A percentile compares a stretch with the other conserved stretches of the same genome.
Evolutionary conservation across 2,329 filamentous ascomycete species (phyloP).

Genomic region (Esteya vermicola): DNA sequence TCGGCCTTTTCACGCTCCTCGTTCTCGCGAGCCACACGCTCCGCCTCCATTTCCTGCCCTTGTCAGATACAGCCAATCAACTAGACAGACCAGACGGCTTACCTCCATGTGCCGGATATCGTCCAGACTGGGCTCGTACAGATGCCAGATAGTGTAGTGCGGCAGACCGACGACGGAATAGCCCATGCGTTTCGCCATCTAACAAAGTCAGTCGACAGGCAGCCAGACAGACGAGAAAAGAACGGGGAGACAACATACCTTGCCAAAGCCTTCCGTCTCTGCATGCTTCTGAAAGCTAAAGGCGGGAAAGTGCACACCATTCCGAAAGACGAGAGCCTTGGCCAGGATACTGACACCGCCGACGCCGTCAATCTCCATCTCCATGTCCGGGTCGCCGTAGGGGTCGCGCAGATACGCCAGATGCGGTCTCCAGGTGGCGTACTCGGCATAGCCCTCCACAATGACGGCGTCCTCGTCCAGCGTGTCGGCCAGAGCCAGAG

Average conservation of each 20-base stretch:
- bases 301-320: constrained; percentile 91
- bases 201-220: background rate
- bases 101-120: constrained; percentile 95
- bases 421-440: constrained; percentile 95
- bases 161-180: constrained; percentile 91
- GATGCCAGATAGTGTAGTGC: constrained; percentile 98
- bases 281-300: constrained; percentile 99
- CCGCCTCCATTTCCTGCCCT: constrained; percentile 75
- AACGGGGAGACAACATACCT: too few relatives aligned
- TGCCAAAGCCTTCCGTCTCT: constrained; percentile 96
- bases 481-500: constrained; percentile 81
- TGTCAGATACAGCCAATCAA: background rate
- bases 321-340: constrained; percentile 88
- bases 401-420: constrained; percentile 92
- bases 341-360: constrained; percentile 95
- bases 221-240: too few relatives aligned
- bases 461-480: constrained; percentile 97
- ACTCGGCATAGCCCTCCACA: constrained; percentile 96
- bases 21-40: constrained; percentile 63
- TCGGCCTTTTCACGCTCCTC: constrained; percentile 65
- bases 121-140: constrained; percentile 97
- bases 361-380: constrained; percentile 98
- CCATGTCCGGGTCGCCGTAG: constrained; percentile 96
- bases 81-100: constrained; percentile 10
- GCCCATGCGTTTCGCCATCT: constrained; percentile 97